Base-by-base conservation (phyloP, 352 stramenopile genomes). In the Phytophthora constricta region DNA sequence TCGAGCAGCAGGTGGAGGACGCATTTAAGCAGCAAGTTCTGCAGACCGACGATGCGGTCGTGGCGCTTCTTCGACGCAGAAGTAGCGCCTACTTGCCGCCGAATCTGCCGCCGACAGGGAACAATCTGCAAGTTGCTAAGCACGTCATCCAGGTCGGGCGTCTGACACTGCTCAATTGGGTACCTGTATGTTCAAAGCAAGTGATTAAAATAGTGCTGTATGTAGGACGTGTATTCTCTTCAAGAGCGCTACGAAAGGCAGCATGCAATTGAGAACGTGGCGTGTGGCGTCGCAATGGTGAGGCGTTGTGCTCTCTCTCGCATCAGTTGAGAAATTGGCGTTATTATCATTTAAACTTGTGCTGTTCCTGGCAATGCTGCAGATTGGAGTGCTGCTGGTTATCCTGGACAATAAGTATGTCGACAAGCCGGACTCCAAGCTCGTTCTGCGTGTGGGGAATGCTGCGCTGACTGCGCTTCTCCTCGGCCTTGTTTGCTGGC, bases 341-440 rank as follows among this genome's bases (percentile, higher is more conserved):
- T 42, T 19, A 42, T 42, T 42, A 42, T 19, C 3, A 42, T 13
- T 7, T 16, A 19, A 42, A 42, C 34, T 42, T 16, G 14, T 13
- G 31, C 20, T 70, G 46, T 17, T 46, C 5, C 27, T 39, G 13
- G 14, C 17, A 41, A 20, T 60, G 11, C 16, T 34, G 2, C 27
- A 90, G 81, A 60, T 68, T 11, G 82, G 84, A 25, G 70, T 94
- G 23, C 26, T 78, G 14, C 65, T 94, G 20, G 75, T 94, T 25
- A 84, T 92, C 34, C 58, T 92, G 22, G 86, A 94, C 67, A 92
- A 90, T 37, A 72, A 83, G 64, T 84, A 89, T 61, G 61, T 71
- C 7, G 61, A 70, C 13, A 70, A 52, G n/a, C 60, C 62, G 28
- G 33, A 51, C 4, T 63, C 62, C 23, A 86, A 89, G 62, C 48